phyloP scores from a whole-genome alignment of 192 early-diverging fungal genomes.

The Coemansia asiatica region DNA sequence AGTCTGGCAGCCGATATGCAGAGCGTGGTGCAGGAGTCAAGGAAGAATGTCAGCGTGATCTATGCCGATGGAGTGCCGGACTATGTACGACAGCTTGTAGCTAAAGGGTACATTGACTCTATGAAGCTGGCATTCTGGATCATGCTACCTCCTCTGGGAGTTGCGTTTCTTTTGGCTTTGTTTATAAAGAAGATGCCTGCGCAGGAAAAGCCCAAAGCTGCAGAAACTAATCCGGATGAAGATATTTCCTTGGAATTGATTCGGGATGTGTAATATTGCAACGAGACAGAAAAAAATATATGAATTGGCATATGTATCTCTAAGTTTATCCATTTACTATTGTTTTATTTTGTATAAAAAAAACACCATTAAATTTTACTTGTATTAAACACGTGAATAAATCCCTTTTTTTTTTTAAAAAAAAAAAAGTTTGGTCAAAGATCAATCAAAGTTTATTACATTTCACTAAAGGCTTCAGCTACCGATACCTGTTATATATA shows the following conservation, averaged over 20 bases:
- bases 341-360: too few species aligned
- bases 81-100: constrained; percentile 36
- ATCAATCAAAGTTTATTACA: too few species aligned
- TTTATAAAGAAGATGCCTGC: constrained; percentile 37
- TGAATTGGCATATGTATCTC: too few species aligned
- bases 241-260: neutral
- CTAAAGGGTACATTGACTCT: constrained; percentile 56
- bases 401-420: too few species aligned
- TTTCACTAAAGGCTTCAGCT: too few species aligned
- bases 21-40: constrained; percentile 54
- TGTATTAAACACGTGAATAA: too few species aligned
- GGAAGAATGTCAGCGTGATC: constrained; percentile 49
- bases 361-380: too few species aligned
- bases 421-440: too few species aligned
- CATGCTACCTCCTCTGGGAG: constrained; percentile 53
- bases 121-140: constrained; percentile 56
- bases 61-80: constrained; percentile 36
- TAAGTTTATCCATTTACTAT: too few species aligned
- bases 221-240: neutral
- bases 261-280: neutral
- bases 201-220: neutral
- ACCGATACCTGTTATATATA: too few species aligned
- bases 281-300: too few species aligned
- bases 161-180: constrained; percentile 55
- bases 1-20: constrained; percentile 36